These are phyloP conservation scores for Solanum pinnatisectum DNA, from an alignment of 257 asterid genomes.

Conservation along the genomic window DNA sequence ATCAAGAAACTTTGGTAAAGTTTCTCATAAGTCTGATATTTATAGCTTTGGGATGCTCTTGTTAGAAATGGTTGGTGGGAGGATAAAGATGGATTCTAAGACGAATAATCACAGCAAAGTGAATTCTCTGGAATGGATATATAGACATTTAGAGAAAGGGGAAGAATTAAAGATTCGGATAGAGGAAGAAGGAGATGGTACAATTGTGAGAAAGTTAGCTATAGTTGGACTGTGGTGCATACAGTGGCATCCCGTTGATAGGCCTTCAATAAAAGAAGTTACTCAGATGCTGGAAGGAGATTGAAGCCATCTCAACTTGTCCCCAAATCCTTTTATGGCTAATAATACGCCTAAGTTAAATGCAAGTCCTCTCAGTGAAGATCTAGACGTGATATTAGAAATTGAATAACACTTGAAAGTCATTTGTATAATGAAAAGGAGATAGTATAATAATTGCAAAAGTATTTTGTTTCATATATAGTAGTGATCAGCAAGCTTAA, in stretches of 20 bases:
- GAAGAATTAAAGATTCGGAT: background rate
- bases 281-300: background rate
- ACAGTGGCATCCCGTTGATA: background rate
- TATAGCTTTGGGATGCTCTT: too few relatives aligned
- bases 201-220: background rate
- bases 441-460: background rate
- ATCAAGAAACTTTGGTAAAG: too few relatives aligned
- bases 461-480: background rate
- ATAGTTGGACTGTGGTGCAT: background rate
- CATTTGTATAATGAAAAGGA: background rate
- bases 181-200: background rate
- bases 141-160: background rate
- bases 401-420: background rate
- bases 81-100: background rate
- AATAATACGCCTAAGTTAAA: background rate
- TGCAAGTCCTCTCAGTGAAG: background rate
- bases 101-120: background rate
- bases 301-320: background rate
- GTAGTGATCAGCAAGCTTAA: background rate
- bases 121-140: background rate
- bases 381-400: background rate
- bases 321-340: constrained; percentile 1
- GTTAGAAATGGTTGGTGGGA: background rate
- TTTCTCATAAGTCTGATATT: too few relatives aligned
- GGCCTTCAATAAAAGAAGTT: background rate